Percentiles rank a stretch among this genome's conserved stretches.
These are phyloP conservation scores for Thozetella sp. DNA, from an alignment of 495 filamentous ascomycete species.

Conservation along the genomic window DNA sequence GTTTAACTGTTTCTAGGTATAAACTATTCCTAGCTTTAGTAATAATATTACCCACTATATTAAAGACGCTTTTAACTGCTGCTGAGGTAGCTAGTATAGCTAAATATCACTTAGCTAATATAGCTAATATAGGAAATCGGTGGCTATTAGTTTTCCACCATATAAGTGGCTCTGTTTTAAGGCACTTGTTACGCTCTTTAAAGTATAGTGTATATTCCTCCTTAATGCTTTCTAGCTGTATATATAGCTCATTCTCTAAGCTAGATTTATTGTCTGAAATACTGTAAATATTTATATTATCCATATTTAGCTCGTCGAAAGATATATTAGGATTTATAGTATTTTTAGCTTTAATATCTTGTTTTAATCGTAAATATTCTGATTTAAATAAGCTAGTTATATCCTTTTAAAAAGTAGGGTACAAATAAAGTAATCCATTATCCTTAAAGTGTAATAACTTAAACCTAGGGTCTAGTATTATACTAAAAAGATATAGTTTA, in stretches of 20 bases:
- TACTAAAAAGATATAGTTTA: background rate
- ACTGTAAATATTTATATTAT: background rate
- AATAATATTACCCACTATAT: background rate
- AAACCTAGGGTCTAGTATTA: too few species aligned
- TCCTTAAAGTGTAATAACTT: background rate
- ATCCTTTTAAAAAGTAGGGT: background rate
- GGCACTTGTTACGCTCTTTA: background rate
- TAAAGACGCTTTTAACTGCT: background rate
- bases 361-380: background rate
- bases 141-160: background rate
- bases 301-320: background rate
- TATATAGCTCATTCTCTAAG: background rate
- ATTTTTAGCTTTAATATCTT: background rate
- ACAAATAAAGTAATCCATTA: background rate
- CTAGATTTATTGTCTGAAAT: background rate
- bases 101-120: too few species aligned
- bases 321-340: background rate
- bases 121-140: background rate
- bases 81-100: background rate
- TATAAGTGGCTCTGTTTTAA: background rate
- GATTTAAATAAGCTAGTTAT: background rate
- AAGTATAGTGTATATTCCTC: background rate
- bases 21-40: background rate
- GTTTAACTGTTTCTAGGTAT: background rate
- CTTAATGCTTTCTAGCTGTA: background rate